Evolutionary conservation across 805 yeast species (phyloP), one percentile per base, ranked within the genome.

Genomic region (Metschnikowia lunata): DNA sequence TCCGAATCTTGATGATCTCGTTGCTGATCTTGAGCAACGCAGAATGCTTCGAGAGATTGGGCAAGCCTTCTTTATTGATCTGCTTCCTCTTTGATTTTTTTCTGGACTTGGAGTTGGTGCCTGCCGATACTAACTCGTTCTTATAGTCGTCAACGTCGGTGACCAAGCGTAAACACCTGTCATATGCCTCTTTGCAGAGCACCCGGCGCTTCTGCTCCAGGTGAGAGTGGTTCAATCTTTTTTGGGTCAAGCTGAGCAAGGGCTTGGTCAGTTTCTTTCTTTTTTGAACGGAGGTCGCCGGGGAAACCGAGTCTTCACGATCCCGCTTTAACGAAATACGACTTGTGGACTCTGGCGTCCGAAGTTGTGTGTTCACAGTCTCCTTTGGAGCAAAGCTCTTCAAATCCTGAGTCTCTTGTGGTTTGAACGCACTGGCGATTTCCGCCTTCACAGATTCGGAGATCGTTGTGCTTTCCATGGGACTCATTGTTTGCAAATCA

Each of bases 151-250:
- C 72, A 35, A 69, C 63, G 42, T 71, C 61, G 18, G 71, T 67
- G 30, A 71, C 65, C 39, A 69, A 57, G 23, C 66, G 56, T 40
- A 71, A 58, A 51, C 75, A 71, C 36, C 75, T 49, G 46, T 71
- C 72, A 52, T 71, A 71, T 7, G 75, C 75, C 47, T 67, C 59
- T 51, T 69, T 69, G 54, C 75, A 71, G 49, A 69, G 57, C 56
- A 68, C 67, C 32, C 75, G 59, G 51, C 75, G 60, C 50, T 66
- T 69, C 53, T 71, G 75, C 53, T 71, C 75, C 40, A 67, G 63
- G 48, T 62, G 61, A 12, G 70, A 64, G 55, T 71, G 75, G 50
- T 71, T 70, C 30, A 69, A 55, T 26, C 74, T 50, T 51, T 68
- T 71, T 48, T 70, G 75, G 49, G 69, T 71, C 43, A 62, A 45